phyloP scores from a whole-genome alignment of 768 basidiomycete genomes.

The Russula lepida region DNA sequence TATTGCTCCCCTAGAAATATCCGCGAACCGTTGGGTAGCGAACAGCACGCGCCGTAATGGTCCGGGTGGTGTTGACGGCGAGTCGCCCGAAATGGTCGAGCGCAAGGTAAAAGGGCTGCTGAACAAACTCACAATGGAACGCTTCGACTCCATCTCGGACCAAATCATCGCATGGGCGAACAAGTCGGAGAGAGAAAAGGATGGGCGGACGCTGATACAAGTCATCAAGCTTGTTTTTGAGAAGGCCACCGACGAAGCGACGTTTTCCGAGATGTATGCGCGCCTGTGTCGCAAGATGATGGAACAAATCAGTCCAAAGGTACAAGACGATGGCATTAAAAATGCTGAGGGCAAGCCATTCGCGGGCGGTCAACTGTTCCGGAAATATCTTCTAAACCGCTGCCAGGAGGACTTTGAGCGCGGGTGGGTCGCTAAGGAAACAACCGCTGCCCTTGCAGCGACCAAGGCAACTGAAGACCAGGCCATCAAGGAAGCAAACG shows the following conservation, averaged over 20 bases:
- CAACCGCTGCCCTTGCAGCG: constrained; percentile 78
- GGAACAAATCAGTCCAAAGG: constrained; percentile 81
- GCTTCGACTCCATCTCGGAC: constrained; percentile 90
- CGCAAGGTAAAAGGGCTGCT: constrained; percentile 87
- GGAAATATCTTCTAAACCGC: constrained; percentile 92
- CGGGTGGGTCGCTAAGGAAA: constrained; percentile 86
- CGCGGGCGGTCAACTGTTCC: constrained; percentile 88
- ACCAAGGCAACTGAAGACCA: constrained; percentile 80
- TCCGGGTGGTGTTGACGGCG: constrained; percentile 37
- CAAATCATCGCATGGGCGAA: constrained; percentile 96
- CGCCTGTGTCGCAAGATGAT: constrained; percentile 92
- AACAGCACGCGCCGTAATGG: constrained; percentile 37
- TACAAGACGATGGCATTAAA: constrained; percentile 83
- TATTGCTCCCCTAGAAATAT: constrained; percentile 65
- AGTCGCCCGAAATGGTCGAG: constrained; percentile 80
- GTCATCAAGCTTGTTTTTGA: constrained; percentile 96
- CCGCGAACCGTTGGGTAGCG: constrained; percentile 81
- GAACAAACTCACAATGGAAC: constrained; percentile 96
- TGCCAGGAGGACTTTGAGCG: constrained; percentile 98
- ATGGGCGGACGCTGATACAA: constrained; percentile 89
- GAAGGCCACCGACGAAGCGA: constrained; percentile 93
- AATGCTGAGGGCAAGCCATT: constrained; percentile 80
- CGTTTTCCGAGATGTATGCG: constrained; percentile 97
- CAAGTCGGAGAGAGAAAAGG: constrained; percentile 84
- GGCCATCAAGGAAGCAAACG: constrained; percentile 46